A percentile compares a stretch with the other conserved stretches of the same genome.
These are phyloP conservation scores for Mikania micrantha DNA, from an alignment of 129 eudicot species.

Conservation along the genomic window DNA sequence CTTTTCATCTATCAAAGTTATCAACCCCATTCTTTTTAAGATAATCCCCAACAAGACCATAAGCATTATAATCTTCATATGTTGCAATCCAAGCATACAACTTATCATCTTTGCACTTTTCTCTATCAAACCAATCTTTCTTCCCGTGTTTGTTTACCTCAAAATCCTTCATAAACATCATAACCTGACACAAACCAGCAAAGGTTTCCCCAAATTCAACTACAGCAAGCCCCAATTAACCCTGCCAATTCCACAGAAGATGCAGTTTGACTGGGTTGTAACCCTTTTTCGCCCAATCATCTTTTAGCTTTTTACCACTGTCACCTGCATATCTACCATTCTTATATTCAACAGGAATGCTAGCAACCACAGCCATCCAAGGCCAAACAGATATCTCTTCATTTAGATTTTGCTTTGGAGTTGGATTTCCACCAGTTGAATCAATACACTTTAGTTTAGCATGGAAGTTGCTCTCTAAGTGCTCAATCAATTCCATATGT, in stretches of 20 bases:
- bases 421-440: neutral
- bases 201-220: conserved; percentile 55
- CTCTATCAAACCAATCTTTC: conserved; percentile 29
- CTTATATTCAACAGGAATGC: conserved; percentile 32
- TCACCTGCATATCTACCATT: no score
- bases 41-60: conserved; percentile 43
- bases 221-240: conserved; percentile 51
- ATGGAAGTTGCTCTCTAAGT: neutral
- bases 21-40: conserved; percentile 40
- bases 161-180: conserved; percentile 43
- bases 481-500: conserved; percentile 40
- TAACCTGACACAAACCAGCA: conserved; percentile 52
- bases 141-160: conserved; percentile 46
- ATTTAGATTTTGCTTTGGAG: neutral
- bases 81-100: conserved; percentile 70
- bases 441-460: conserved; percentile 7
- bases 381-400: conserved; percentile 72
- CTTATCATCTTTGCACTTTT: conserved; percentile 38
- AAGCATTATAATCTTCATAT: conserved; percentile 38
- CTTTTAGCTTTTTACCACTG: conserved; percentile 50
- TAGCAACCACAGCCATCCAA: conserved; percentile 69
- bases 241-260: conserved; percentile 46
- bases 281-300: conserved; percentile 50
- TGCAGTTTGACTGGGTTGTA: conserved; percentile 45
- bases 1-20: conserved; percentile 27